Evolutionary conservation across 2,329 filamentous ascomycete genomes (phyloP), one percentile per base, ranked within the genome.

Genomic region (Nothopassalora personata): DNA sequence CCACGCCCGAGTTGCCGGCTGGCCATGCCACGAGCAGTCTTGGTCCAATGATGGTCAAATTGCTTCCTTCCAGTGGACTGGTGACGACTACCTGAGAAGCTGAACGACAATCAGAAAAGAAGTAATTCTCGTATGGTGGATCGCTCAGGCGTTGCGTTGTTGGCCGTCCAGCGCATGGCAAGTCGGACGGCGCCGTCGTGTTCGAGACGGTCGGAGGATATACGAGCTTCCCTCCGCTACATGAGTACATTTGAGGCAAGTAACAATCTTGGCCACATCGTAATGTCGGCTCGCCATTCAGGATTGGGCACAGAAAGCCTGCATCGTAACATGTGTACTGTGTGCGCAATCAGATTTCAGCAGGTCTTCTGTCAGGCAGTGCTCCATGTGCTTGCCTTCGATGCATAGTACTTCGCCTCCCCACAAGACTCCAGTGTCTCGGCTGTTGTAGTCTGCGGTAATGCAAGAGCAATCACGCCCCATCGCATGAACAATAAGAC

Each of bases 61-160:
- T 78, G 57, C 80, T 84, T 15, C 79, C 75, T 1, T 76, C 66
- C 0, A 80, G 70, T 13, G 85, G 84, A 59, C 77, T 85, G 0
- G 84, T 87, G 0, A 87, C 73, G 0, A 88, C 80, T 0, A 84
- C 82, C 63, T 87, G 85, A 5, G 79, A 78, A 34, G 81, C 79
- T 1, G 79, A 77, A 61, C 85, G 77, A 69, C 84, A 87, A 67
- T 87, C 84, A 0, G 83, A 86, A 64, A 85, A 83, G 72, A 88
- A 86, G 71, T 83, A 86, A 66, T 87, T 86, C 43, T 83, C 76
- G 60, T 86, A 86, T 0, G 84, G 84, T 1, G 80, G 77, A 62
- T 85, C 83, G 33, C 76, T 80, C 2, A 85, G 73, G 59, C 78
- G 73, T 8, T 80, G 70, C 9, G 73, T 75, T 1, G 72, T 73